Base-by-base conservation (phyloP, 2,329 filamentous ascomycete genomes). In the Colletotrichum sp. region DNA sequence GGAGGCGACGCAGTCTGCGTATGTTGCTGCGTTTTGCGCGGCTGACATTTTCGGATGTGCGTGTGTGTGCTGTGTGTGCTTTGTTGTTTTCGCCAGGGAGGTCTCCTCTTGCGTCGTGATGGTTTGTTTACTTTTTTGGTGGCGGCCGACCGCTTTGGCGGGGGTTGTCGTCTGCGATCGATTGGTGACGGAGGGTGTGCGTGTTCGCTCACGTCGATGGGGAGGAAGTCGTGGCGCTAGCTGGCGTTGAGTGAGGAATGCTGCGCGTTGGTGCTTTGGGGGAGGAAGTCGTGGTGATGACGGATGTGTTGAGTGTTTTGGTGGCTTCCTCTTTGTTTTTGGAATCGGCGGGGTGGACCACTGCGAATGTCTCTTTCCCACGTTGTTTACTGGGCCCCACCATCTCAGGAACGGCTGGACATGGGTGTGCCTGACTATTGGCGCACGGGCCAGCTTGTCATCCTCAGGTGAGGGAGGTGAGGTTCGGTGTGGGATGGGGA, bases 1-100 rank as follows among this genome's bases (percentile, higher is more conserved):
- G 25, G 91, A 91, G 69, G 89, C 82, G 75, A 93, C 91, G 85
- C 91, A 93, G 84, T 91, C 89, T 77, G 83, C 83, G 84, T 92
- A 92, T 39, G 86, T 84, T 60, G 58, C 43, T 34, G 70, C 70
- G 65, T 76, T 74, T n/a, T 74, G 70, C 3, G 73, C 55, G 25
- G 71, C 66, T 5, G 43, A 55, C 65, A 39, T 70, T 25, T 22
- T 16, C 22, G 22, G 22, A 22, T 22, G 22, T 22, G 13, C 12
- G 9, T 15, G 55, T 0, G 52, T 25, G 15, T 62, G 15, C 28
- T 34, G 15, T 62, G 48, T 52, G 12, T n/a, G 22, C 16, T 62
- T 25, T 25, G 6, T 36, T 62, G 30, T 4, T 36, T 32, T 30
- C 27, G 8, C 56, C 10, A 13, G 48, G 48, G 6, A 55, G 18